These are phyloP conservation scores for Apiotrichum akiyoshidainum DNA, from an alignment of 1,284 basidiomycete genomes.

Conservation along the genomic window DNA sequence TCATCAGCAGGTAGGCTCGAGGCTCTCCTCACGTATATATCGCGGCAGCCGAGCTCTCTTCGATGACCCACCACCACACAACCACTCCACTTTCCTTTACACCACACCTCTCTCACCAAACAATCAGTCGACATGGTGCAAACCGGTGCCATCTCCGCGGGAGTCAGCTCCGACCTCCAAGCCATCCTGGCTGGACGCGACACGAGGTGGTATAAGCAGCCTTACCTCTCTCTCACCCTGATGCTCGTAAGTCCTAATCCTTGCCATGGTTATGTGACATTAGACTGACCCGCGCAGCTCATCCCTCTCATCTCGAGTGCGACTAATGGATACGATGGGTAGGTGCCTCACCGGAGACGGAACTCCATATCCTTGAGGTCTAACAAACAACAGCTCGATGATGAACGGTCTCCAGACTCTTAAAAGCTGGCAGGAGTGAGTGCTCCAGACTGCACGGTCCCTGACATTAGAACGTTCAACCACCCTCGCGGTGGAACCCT, in stretches of 20 bases:
- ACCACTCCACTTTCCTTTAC: too few species aligned
- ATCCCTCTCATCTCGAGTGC: constrained; percentile 34
- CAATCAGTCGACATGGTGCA: too few species aligned
- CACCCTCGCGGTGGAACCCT: constrained; percentile 6
- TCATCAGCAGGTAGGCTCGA: too few species aligned
- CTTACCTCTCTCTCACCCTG: constrained; percentile 28
- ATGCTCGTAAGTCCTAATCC: constrained; percentile 22
- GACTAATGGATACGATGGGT: constrained; percentile 28
- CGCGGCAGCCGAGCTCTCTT: too few species aligned
- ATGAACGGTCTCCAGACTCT: constrained; percentile 25
- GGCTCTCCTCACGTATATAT: too few species aligned
- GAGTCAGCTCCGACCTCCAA: constrained; percentile 2
- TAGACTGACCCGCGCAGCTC: constrained; percentile 9
- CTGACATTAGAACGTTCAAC: constrained; percentile 5
- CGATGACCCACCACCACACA: too few species aligned
- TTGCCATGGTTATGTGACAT: not conserved
- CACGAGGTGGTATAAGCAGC: constrained; percentile 33
- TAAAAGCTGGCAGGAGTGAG: constrained; percentile 1
- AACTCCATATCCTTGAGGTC: too few species aligned
- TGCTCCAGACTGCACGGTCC: not conserved
- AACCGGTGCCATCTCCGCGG: too few species aligned
- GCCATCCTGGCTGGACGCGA: constrained; percentile 25
- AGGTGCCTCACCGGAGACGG: not conserved
- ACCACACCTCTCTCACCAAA: too few species aligned
- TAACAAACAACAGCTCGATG: constrained; percentile 16